Evolutionary conservation across 305 asterid species (phyloP).

Genomic region (Petunia hybrid): DNA sequence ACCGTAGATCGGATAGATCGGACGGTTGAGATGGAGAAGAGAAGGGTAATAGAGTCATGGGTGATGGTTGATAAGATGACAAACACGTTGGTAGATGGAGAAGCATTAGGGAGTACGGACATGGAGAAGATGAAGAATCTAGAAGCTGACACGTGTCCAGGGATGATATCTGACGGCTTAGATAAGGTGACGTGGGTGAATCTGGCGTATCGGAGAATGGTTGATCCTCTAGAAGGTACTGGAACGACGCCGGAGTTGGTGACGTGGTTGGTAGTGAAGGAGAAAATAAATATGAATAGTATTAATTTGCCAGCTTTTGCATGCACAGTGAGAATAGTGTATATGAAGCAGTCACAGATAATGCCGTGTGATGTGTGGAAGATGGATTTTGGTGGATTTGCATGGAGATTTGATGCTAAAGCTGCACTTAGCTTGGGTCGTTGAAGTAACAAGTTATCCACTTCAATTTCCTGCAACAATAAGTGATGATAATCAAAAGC

Average conservation of each 20-base stretch:
- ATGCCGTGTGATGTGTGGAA: conserved; percentile 56
- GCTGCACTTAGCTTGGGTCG: conserved; percentile 58
- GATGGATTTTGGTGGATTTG: conserved; percentile 62
- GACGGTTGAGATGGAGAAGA: not conserved
- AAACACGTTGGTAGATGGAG: conserved; percentile 34
- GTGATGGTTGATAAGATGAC: conserved; percentile 34
- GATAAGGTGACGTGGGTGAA: conserved; percentile 41
- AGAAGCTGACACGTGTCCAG: conserved; percentile 41
- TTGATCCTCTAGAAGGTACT: conserved; percentile 29
- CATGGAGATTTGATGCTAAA: conserved; percentile 56
- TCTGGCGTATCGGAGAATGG: conserved; percentile 41
- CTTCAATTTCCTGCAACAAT: not conserved
- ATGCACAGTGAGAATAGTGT: conserved; percentile 39
- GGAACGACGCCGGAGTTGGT: conserved; percentile 23
- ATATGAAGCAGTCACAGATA: conserved; percentile 21
- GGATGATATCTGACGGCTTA: conserved; percentile 38
- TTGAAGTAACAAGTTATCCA: conserved; percentile 1
- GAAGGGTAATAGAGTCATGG: conserved; percentile 40
- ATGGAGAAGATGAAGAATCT: conserved; percentile 39
- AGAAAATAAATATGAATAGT: not conserved
- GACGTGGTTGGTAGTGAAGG: conserved; percentile 38
- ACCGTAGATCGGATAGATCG: conserved; percentile 25
- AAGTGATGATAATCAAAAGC: not conserved
- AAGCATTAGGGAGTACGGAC: conserved; percentile 33
- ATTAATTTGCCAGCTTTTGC: conserved; percentile 32